These are phyloP conservation scores for Fusarium caatingaense DNA, from an alignment of 2,329 filamentous ascomycete genomes.

Conservation along the genomic window DNA sequence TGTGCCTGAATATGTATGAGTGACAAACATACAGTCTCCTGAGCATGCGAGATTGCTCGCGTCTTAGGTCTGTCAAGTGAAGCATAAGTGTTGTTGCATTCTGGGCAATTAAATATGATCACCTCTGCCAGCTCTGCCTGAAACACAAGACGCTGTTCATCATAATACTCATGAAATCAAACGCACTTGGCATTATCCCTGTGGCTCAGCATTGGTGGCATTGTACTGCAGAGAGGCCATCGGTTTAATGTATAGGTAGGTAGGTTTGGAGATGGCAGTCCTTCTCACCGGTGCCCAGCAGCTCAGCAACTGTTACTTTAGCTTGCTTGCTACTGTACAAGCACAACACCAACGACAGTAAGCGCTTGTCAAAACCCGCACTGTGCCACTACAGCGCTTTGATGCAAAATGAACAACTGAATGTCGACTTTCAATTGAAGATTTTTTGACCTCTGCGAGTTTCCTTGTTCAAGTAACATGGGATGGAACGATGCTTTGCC, in stretches of 20 bases:
- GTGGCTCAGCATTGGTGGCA: slow-evolving; percentile 8
- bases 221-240: slow-evolving; percentile 21
- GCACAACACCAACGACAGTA: slow-evolving; percentile 8
- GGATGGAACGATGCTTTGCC: not conserved
- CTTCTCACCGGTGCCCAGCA: slow-evolving; percentile 16
- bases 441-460: not conserved
- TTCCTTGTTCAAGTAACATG: not conserved
- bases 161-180: slow-evolving; percentile 25
- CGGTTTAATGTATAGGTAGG: not conserved
- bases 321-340: not conserved
- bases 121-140: slow-evolving; percentile 26
- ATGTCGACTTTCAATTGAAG: not conserved
- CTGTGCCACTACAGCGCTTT: slow-evolving; percentile 16
- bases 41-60: not conserved
- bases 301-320: slow-evolving; percentile 5
- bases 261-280: slow-evolving; percentile 15
- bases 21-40: not conserved
- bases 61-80: not conserved
- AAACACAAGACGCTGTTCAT: slow-evolving; percentile 42
- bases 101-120: not conserved
- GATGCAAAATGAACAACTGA: not conserved
- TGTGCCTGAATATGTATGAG: not conserved
- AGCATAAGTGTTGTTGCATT: not conserved
- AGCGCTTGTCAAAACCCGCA: not conserved
- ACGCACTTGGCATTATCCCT: slow-evolving; percentile 16